Percentiles rank a stretch among this genome's conserved stretches.
Conservation (phyloP, 1,284 basidiomycete species). For the Trichosporon asahii region DNA sequence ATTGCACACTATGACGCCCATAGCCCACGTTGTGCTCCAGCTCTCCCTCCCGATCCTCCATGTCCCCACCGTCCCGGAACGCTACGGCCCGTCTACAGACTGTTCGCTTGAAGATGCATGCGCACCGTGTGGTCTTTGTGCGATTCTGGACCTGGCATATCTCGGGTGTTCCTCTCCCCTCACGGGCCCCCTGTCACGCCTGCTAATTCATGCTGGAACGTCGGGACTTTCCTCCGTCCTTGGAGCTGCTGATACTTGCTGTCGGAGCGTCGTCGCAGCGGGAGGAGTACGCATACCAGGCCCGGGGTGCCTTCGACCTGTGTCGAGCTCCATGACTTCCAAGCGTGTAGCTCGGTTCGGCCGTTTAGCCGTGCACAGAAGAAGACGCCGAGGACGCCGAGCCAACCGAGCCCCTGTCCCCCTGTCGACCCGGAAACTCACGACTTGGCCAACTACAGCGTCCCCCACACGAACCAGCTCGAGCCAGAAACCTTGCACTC, state of each 20-base stretch:
- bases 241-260: not conserved
- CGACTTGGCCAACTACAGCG: not conserved
- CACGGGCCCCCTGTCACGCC: not conserved
- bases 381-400: not conserved
- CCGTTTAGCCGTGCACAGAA: not conserved
- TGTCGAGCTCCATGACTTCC: too few species aligned
- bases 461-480: too few species aligned
- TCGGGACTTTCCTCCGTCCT: not conserved
- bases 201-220: not conserved
- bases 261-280: not conserved
- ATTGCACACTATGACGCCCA: too few species aligned
- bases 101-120: too few species aligned
- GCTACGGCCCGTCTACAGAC: too few species aligned
- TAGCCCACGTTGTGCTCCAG: not conserved
- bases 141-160: not conserved
- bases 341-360: not conserved
- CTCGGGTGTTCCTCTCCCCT: not conserved
- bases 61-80: too few species aligned
- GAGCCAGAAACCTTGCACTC: too few species aligned
- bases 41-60: too few species aligned
- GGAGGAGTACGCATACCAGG: not conserved
- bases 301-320: too few species aligned
- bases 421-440: not conserved
- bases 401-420: not conserved
- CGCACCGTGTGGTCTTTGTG: not conserved